Evolutionary conservation across 345 rosid species (phyloP), one percentile per base, ranked within the genome.

Genomic region (Schrenkiella parvula): DNA sequence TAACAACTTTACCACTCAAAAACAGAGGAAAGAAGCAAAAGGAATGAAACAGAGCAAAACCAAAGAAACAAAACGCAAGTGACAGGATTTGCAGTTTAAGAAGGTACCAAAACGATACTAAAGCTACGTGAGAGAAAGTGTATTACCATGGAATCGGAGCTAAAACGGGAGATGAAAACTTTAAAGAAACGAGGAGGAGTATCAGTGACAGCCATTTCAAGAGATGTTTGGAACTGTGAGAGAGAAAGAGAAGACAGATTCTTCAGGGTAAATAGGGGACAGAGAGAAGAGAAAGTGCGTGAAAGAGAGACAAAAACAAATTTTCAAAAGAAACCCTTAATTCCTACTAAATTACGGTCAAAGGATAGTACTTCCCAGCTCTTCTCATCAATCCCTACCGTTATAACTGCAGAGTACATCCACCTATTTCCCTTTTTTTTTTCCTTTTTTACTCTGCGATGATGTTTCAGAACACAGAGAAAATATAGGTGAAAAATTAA

Each of bases 171-270:
- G 59, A 66, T 35, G 25, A 31, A 66, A 4, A 66, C 70, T 66
- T 66, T 66, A 11, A 66, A 66, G 59, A 66, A 66, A 51, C 70
- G 70, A n/a, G 70, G 70, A 50, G 22, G 70, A 14, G 22, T 60
- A 26, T 51, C 34, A 35, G 6, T 5, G 25, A 6, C n/a, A 12
- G 17, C 68, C 68, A 64, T 64, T 64, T 42, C 23, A 15, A 46
- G 68, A 46, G 14, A 4, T n/a, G 7, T 2, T 7, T n/a, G 37
- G 58, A 53, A 15, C 37, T 25, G 22, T 41, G 8, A 14, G 32
- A 11, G 29, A 14, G 47, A 14, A 8, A 35, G 32, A 39, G 21
- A 7, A 61, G n/a, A 7, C 18, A 53, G 21, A 53, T 51, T 13
- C 31, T 50, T 22, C 1, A 50, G 9, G 29, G 31, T 50, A 50